Percentiles rank a stretch among this genome's conserved stretches.
Conservation (phyloP, 1,284 basidiomycete genomes). For the Leucoagaricus sp. region DNA sequence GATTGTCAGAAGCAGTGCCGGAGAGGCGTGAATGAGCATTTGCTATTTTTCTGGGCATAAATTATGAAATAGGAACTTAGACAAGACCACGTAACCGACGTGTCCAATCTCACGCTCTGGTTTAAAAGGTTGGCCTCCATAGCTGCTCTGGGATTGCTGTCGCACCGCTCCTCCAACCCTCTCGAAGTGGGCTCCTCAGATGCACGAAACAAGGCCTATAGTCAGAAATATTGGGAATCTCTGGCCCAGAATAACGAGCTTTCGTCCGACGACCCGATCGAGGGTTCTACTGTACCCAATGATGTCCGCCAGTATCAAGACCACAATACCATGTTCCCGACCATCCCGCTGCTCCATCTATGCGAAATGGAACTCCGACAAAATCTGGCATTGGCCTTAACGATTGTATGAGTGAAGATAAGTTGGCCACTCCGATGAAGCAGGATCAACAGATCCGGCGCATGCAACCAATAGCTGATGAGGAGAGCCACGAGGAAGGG, state of each 20-base stretch:
- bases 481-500: constrained; percentile 33
- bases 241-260: constrained; percentile 26
- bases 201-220: constrained; percentile 49
- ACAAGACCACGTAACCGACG: constrained; percentile 21
- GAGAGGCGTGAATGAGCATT: no score
- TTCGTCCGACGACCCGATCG: constrained; percentile 56
- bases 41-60: no score
- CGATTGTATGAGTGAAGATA: constrained; percentile 51
- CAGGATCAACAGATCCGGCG: constrained; percentile 5
- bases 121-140: constrained; percentile 17
- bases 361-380: constrained; percentile 22
- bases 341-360: constrained; percentile 20
- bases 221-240: constrained; percentile 38
- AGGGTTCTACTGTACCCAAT: constrained; percentile 34
- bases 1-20: no score
- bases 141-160: constrained; percentile 44
- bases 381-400: constrained; percentile 43
- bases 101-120: constrained; percentile 12
- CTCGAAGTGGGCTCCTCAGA: constrained; percentile 73
- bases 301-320: constrained; percentile 52
- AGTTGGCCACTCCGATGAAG: constrained; percentile 33
- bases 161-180: constrained; percentile 79
- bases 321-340: constrained; percentile 49
- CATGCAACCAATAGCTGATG: constrained; percentile 23
- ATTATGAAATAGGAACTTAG: no score